Evolutionary conservation across 768 basidiomycete genomes (phyloP).

Genomic region (Panaeolus cyanescens): DNA sequence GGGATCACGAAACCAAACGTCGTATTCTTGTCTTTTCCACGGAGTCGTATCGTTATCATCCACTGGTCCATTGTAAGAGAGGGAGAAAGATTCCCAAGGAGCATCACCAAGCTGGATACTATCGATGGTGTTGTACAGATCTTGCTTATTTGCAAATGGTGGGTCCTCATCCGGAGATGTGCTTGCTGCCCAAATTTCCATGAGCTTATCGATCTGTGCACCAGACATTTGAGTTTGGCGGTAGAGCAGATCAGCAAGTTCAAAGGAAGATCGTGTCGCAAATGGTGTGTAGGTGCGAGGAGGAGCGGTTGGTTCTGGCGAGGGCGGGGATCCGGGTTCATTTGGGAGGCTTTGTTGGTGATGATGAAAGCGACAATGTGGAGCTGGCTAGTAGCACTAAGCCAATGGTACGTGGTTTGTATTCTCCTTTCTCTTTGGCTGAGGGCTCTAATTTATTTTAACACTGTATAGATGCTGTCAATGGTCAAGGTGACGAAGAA

Average conservation of each 20-base stretch:
- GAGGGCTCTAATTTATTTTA: background rate
- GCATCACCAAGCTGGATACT: slow-evolving; percentile 31
- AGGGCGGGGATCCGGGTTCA: background rate
- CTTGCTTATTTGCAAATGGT: slow-evolving; percentile 30
- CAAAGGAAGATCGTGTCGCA: background rate
- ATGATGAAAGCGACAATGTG: slow-evolving; percentile 7
- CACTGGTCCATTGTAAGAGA: slow-evolving; percentile 24
- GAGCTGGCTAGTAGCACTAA: background rate
- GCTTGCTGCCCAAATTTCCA: background rate
- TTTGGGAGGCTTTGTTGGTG: slow-evolving; percentile 4
- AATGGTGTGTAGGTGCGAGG: background rate
- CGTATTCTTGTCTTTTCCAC: slow-evolving; percentile 19
- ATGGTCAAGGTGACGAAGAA: slow-evolving; percentile 5
- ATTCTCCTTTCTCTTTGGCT: background rate
- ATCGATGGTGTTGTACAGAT: slow-evolving; percentile 37
- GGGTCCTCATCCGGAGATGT: slow-evolving; percentile 11
- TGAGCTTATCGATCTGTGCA: background rate
- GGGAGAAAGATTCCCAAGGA: slow-evolving; percentile 35
- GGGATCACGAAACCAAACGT: slow-evolving; percentile 35
- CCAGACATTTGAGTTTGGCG: background rate
- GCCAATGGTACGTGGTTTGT: background rate
- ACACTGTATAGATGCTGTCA: background rate
- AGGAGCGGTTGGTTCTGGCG: background rate
- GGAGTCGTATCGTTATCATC: slow-evolving; percentile 11
- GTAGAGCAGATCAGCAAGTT: background rate